These are phyloP conservation scores for Hypoxylon sp. DNA, from an alignment of 2,329 filamentous ascomycete species.

Conservation along the genomic window DNA sequence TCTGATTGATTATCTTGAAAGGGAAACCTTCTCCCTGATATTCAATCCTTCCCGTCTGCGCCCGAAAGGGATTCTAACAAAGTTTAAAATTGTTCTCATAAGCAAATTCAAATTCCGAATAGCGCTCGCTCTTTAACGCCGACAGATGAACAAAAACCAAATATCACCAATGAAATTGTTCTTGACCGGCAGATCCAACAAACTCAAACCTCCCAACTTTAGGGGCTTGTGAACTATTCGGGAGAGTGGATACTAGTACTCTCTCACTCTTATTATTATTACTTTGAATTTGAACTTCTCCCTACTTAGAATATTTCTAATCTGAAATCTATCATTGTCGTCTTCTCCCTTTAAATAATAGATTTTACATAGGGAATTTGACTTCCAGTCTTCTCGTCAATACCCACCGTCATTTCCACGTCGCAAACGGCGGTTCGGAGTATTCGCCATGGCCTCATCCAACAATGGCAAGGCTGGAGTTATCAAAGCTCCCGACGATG, in stretches of 20 bases:
- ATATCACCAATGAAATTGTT: constrained; percentile 15
- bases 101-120: no score
- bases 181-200: constrained; percentile 18
- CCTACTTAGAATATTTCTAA: constrained; percentile 26
- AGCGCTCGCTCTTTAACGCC: constrained; percentile 16
- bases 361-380: constrained; percentile 1
- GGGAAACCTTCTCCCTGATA: constrained; percentile 17
- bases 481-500: constrained; percentile 62
- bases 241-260: constrained; percentile 27
- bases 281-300: constrained; percentile 13
- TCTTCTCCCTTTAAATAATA: constrained; percentile 14
- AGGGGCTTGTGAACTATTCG: constrained; percentile 20
- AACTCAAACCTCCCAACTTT: constrained; percentile 23
- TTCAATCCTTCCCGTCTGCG: constrained; percentile 17
- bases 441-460: constrained; percentile 39
- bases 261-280: no score
- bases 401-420: constrained; percentile 5
- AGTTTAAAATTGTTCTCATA: no score
- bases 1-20: constrained; percentile 16
- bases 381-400: constrained; percentile 3
- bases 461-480: constrained; percentile 65
- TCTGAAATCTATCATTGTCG: constrained; percentile 20
- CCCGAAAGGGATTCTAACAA: constrained; percentile 1
- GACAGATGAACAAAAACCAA: constrained; percentile 3
- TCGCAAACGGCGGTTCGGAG: constrained; percentile 15